phyloP scores from a whole-genome alignment of 2,329 filamentous ascomycete genomes.

The Dactylonectria macrodidyma region DNA sequence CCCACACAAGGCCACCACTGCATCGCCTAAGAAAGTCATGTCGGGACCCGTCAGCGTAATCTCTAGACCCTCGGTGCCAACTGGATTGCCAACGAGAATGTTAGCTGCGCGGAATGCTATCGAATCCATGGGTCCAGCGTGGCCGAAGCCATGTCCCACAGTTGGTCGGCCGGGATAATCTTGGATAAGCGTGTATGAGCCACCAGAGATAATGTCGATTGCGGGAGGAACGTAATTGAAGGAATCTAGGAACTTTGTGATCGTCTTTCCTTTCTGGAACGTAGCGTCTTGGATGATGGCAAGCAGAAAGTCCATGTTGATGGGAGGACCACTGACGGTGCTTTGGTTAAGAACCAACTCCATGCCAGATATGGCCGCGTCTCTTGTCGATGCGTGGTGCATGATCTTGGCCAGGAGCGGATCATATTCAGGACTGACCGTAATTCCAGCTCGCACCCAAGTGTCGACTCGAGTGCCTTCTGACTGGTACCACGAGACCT shows the following conservation, averaged over 20 bases:
- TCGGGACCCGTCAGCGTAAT: conserved; percentile 74
- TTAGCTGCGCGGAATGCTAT: conserved; percentile 73
- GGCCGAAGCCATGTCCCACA: conserved; percentile 71
- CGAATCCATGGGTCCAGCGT: conserved; percentile 74
- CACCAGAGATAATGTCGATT: conserved; percentile 65
- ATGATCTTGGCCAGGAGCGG: conserved; percentile 73
- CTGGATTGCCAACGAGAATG: conserved; percentile 69
- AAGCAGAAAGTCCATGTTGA: conserved; percentile 70
- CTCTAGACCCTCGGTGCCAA: conserved; percentile 68
- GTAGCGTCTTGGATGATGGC: conserved; percentile 61
- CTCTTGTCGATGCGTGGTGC: conserved; percentile 58
- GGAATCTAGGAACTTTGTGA: conserved; percentile 68
- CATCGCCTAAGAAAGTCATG: conserved; percentile 67
- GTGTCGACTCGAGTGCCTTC: conserved; percentile 70
- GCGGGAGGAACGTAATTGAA: conserved; percentile 68
- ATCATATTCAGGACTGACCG: conserved; percentile 71
- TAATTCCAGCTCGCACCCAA: conserved; percentile 72
- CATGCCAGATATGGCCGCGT: conserved; percentile 60
- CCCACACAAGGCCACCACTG: conserved; percentile 71
- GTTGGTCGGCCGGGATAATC: conserved; percentile 71
- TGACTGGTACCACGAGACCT: conserved; percentile 66
- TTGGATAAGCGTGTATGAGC: conserved; percentile 71
- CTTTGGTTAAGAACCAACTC: conserved; percentile 59
- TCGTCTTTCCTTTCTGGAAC: conserved; percentile 66
- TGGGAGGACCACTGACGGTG: conserved; percentile 44